These are phyloP conservation scores for Phoenix roebelenii DNA, from an alignment of 176 grass and related monocot genomes.

Conservation along the genomic window DNA sequence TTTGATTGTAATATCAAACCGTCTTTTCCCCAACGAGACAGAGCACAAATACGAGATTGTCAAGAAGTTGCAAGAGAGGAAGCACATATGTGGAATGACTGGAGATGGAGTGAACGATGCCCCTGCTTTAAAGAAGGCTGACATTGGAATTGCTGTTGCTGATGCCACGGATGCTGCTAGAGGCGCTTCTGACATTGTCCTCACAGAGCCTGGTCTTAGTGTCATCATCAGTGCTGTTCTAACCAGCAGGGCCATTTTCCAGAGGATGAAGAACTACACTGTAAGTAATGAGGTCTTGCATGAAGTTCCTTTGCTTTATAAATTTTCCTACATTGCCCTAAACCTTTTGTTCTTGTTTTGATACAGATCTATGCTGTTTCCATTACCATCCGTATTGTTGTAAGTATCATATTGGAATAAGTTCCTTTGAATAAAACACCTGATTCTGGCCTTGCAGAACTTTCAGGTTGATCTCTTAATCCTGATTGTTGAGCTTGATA, in stretches of 20 bases:
- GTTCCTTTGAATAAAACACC: neutral
- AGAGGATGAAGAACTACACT: slow-evolving; percentile 99
- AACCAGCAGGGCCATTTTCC: slow-evolving; percentile 90
- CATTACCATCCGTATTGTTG: slow-evolving; percentile 98
- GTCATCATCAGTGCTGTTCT: slow-evolving; percentile 98
- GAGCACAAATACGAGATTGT: slow-evolving; percentile 99
- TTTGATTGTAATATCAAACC: neutral
- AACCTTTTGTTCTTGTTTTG: slow-evolving; percentile 12
- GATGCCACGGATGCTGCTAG: slow-evolving; percentile 92
- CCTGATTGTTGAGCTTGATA: neutral
- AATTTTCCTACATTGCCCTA: no score
- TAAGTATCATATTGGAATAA: slow-evolving; percentile 25
- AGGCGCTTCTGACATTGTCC: slow-evolving; percentile 88
- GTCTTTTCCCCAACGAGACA: neutral
- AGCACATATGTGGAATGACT: slow-evolving; percentile 98
- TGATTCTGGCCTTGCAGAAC: neutral
- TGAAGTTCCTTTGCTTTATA: no score
- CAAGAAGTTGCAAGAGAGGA: slow-evolving; percentile 80
- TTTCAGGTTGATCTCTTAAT: neutral
- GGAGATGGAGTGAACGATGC: slow-evolving; percentile 95
- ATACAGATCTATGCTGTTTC: slow-evolving; percentile 88
- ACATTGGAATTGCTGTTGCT: slow-evolving; percentile 92
- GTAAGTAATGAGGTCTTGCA: slow-evolving; percentile 19
- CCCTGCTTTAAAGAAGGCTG: slow-evolving; percentile 88
- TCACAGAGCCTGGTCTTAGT: slow-evolving; percentile 84